phyloP scores from a whole-genome alignment of 2,329 filamentous ascomycete species.

The Didymosphaeria variabile region DNA sequence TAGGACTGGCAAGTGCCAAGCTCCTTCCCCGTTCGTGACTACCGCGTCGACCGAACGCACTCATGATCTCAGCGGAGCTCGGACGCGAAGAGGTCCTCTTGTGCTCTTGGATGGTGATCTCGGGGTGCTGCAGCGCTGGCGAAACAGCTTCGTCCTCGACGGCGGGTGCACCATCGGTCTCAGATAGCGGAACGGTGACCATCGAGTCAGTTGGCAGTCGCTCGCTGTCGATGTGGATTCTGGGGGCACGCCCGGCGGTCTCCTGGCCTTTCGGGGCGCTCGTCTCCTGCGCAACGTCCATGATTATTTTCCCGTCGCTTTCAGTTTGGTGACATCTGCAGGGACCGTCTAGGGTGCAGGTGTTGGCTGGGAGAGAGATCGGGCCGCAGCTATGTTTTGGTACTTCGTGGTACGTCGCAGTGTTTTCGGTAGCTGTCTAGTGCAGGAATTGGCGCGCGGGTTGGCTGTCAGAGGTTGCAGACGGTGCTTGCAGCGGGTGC shows the following conservation, averaged over 20 bases:
- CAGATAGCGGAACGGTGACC: slow-evolving; percentile 79
- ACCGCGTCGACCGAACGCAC: slow-evolving; percentile 39
- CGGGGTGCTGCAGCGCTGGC: slow-evolving; percentile 27
- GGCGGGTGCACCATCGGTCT: slow-evolving; percentile 60
- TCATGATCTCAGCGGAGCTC: slow-evolving; percentile 45
- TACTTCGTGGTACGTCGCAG: slow-evolving; percentile 10
- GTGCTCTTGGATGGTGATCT: slow-evolving; percentile 42
- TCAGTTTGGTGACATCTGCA: slow-evolving; percentile 28
- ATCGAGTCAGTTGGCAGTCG: slow-evolving; percentile 69
- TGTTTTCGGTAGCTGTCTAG: slow-evolving; percentile 5
- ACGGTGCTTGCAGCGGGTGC: slow-evolving; percentile 27
- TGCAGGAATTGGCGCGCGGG: slow-evolving; percentile 15
- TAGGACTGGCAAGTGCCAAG: slow-evolving; percentile 33
- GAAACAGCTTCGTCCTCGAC: slow-evolving; percentile 32
- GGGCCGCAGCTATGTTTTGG: slow-evolving; percentile 17
- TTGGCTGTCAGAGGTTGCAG: slow-evolving; percentile 25
- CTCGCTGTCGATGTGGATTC: slow-evolving; percentile 39
- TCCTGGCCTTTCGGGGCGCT: slow-evolving; percentile 18
- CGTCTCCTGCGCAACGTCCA: slow-evolving; percentile 30
- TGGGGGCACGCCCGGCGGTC: slow-evolving; percentile 31
- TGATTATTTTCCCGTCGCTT: slow-evolving; percentile 27
- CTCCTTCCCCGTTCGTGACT: slow-evolving; percentile 32
- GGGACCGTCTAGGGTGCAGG: slow-evolving; percentile 11
- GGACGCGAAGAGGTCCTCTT: slow-evolving; percentile 42
- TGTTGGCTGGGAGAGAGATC: slow-evolving; percentile 2